Conservation (phyloP, 2,329 filamentous ascomycete species). For the Triangularia verruculosa region DNA sequence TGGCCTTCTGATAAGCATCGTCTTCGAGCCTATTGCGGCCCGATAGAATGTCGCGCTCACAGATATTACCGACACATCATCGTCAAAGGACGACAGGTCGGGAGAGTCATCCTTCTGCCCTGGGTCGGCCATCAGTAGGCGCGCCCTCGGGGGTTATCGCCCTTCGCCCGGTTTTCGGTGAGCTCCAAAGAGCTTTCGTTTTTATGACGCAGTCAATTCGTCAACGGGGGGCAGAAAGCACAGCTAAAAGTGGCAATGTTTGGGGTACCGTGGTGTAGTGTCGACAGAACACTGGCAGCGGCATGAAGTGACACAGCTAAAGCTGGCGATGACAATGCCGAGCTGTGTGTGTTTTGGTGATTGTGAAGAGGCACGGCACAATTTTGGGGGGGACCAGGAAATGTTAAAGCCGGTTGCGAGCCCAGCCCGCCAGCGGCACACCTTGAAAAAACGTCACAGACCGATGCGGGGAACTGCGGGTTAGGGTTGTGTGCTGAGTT, state of each 20-base stretch:
- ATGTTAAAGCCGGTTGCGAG: slow-evolving; percentile 2
- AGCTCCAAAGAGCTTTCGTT: not conserved
- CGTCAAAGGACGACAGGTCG: slow-evolving; percentile 28
- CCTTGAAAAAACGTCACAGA: not conserved
- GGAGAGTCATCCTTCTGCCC: slow-evolving; percentile 28
- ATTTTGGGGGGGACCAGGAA: not conserved
- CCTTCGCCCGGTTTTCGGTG: slow-evolving; percentile 5
- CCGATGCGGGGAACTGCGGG: not conserved
- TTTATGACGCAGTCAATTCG: slow-evolving; percentile 4
- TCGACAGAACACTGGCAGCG: not conserved
- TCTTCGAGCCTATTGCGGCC: not conserved
- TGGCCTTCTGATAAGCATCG: not conserved
- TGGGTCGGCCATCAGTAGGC: slow-evolving; percentile 29
- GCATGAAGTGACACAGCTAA: not conserved
- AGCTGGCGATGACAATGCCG: not conserved
- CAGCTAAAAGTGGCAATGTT: not conserved
- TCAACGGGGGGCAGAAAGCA: not conserved
- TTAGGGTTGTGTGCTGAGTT: not conserved
- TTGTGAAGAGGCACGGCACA: not conserved
- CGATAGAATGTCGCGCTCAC: slow-evolving; percentile 18
- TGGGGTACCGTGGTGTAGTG: not conserved
- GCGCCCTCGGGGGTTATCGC: slow-evolving; percentile 1
- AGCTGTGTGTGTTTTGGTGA: not conserved
- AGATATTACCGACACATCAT: slow-evolving; percentile 29
- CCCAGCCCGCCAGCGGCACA: not conserved